Percentiles rank a stretch among this genome's conserved stretches.
Conservation (phyloP, 2,329 filamentous ascomycete species). For the Fusarium tricinctum region DNA sequence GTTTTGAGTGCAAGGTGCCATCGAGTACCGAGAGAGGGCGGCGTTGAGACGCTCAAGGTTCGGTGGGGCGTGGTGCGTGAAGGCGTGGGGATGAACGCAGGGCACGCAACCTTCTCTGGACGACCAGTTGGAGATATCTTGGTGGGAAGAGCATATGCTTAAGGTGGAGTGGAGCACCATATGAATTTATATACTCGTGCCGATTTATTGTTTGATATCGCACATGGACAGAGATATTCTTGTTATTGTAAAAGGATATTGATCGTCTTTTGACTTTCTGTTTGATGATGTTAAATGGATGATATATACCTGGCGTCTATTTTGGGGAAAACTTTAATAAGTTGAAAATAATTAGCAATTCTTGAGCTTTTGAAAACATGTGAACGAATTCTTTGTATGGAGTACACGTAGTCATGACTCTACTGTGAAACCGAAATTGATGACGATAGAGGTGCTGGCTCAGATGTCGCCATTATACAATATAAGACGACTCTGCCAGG, state of each 20-base stretch:
- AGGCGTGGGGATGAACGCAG: conserved; percentile 55
- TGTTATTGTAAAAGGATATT: conserved; percentile 3
- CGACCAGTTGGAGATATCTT: conserved; percentile 49
- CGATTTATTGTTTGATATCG: conserved; percentile 2
- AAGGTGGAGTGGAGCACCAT: neutral
- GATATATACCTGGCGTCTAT: conserved; percentile 43
- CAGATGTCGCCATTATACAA: neutral
- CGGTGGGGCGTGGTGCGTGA: conserved; percentile 63
- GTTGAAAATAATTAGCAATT: conserved; percentile 10
- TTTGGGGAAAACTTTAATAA: conserved; percentile 11
- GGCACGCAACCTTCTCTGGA: conserved; percentile 62
- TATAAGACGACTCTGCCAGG: conserved; percentile 5
- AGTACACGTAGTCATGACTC: neutral
- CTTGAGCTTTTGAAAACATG: neutral
- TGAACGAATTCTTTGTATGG: neutral
- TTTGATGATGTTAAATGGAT: conserved; percentile 22
- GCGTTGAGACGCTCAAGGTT: conserved; percentile 56
- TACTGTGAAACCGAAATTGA: neutral
- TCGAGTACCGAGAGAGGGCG: conserved; percentile 50
- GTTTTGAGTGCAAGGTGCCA: conserved; percentile 67
- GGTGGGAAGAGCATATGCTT: conserved; percentile 49
- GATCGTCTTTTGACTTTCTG: conserved; percentile 17
- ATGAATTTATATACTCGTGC: conserved; percentile 3
- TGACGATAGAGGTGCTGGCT: neutral
- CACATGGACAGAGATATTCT: conserved; percentile 3